Evolutionary conservation across 2,329 filamentous ascomycete species (phyloP), one percentile per base, ranked within the genome.

Genomic region (Sporothrix brunneoviolacea): DNA sequence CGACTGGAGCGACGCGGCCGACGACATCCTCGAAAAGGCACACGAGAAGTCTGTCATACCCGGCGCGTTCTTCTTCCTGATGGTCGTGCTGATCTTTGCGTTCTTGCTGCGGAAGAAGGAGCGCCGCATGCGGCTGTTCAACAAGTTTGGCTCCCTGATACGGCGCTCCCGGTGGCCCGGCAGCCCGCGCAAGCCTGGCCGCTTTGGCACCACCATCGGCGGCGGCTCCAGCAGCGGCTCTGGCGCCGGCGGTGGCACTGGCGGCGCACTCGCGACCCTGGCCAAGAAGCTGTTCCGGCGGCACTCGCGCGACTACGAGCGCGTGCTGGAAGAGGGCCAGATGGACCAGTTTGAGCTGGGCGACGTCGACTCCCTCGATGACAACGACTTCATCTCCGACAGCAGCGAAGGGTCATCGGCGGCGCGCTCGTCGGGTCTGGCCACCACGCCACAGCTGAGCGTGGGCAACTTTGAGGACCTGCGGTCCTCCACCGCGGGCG

Each of bases 31-130:
- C 45, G 74, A 80, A 54, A 76, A 79, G 60, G 76, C 83, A 47
- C 78, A 84, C 39, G 77, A 84, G 1, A 82, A 80, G 54, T 82
- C 87, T 2, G 82, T 86, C 1, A 78, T 86, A 3, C 84, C 87
- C 0, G 83, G 87, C 1, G 76, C 95, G 50, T 63, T 95, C n/a
- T 84, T 96, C 62, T 59, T 95, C 15, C 58, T 93, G 28, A 77
- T 95, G 52, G 59, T 95, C 22, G 60, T 85, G 18, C 67, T 91
- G 27, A 66, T 91, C 30, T 73, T 86, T 16, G 72, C 74, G 8
- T 91, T 87, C 64, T 72, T 95, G 50, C 77, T 95, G 57, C 82
- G 88, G 55, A 91, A 89, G 53, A 83, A 88, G 48, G 88, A 93
- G 54, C 79, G 88, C 45, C 79, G 89, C 48, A 73, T 75, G 58